Conservation (phyloP, 345 rosid species). For the Salix brachista region DNA sequence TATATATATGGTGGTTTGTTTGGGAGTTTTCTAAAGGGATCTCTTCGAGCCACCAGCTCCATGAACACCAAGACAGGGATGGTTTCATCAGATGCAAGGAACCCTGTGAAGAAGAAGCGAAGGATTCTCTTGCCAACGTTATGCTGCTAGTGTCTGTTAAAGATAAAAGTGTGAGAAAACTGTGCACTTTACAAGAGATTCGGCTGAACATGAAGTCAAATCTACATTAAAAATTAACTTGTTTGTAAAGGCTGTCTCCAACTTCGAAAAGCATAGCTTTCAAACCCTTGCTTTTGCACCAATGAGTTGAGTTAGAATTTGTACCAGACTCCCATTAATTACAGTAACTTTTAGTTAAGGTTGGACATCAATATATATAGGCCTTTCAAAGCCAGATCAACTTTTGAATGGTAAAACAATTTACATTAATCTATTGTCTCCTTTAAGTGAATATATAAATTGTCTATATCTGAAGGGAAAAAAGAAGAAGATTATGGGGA, state of each 20-base stretch:
- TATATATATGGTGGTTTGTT: no score
- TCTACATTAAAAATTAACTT: slow-evolving; percentile 22
- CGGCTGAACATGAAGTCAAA: slow-evolving; percentile 20
- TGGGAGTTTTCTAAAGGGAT: no score
- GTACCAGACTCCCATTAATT: slow-evolving; percentile 8
- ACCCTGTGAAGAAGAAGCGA: neutral
- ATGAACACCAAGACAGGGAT: neutral
- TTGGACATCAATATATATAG: no score
- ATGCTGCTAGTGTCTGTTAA: slow-evolving; percentile 11
- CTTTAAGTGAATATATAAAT: neutral
- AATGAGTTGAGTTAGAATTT: slow-evolving; percentile 17
- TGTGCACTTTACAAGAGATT: slow-evolving; percentile 24
- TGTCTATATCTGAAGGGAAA: neutral
- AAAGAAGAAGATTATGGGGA: neutral
- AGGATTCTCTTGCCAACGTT: slow-evolving; percentile 7
- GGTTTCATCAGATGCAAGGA: slow-evolving; percentile 14
- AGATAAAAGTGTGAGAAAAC: slow-evolving; percentile 16
- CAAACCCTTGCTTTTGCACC: slow-evolving; percentile 22
- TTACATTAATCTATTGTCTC: neutral
- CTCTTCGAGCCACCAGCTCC: slow-evolving; percentile 3
- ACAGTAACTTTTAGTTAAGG: slow-evolving; percentile 13
- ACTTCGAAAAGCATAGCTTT: slow-evolving; percentile 21
- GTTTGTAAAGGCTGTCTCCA: slow-evolving; percentile 31
- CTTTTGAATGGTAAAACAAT: neutral
- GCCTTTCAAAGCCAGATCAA: neutral